A percentile compares a stretch with the other conserved stretches of the same genome.
phyloP scores from a whole-genome alignment of 2,329 filamentous ascomycete genomes.

The Cladosporium sp. region DNA sequence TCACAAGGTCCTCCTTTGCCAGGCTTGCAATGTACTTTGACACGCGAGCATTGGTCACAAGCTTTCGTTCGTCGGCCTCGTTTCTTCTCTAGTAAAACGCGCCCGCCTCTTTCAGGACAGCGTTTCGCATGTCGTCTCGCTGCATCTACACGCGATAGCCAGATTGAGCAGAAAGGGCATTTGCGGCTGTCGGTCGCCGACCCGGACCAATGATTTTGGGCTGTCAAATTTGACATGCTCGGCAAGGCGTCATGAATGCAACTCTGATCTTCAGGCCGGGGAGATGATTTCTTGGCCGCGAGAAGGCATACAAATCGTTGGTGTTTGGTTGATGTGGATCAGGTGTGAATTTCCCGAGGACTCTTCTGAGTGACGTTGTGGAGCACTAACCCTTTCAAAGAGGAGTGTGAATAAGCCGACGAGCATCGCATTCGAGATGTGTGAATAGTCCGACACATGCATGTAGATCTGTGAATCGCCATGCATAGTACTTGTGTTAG shows the following conservation, averaged over 20 bases:
- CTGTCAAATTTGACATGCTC: too few species aligned
- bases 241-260: too few species aligned
- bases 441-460: not conserved
- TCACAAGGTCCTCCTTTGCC: not conserved
- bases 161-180: constrained; percentile 10
- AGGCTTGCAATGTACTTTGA: constrained; percentile 10
- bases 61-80: constrained; percentile 1
- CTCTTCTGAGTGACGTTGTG: too few species aligned
- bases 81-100: not conserved
- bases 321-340: not conserved
- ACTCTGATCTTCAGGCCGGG: too few species aligned
- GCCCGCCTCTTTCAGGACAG: not conserved
- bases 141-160: constrained; percentile 8
- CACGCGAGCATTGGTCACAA: constrained; percentile 7
- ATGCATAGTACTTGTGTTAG: not conserved
- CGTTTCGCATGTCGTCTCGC: constrained; percentile 9
- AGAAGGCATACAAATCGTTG: not conserved
- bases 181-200: not conserved
- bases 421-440: not conserved
- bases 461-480: not conserved
- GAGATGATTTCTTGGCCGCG: too few species aligned
- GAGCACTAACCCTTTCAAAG: not conserved
- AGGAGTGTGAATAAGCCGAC: not conserved
- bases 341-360: not conserved
- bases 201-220: too few species aligned